Evolutionary conservation across 805 yeast species (phyloP), one percentile per base, ranked within the genome.

Genomic region (Cyberlindnera xishuangbannaensis): DNA sequence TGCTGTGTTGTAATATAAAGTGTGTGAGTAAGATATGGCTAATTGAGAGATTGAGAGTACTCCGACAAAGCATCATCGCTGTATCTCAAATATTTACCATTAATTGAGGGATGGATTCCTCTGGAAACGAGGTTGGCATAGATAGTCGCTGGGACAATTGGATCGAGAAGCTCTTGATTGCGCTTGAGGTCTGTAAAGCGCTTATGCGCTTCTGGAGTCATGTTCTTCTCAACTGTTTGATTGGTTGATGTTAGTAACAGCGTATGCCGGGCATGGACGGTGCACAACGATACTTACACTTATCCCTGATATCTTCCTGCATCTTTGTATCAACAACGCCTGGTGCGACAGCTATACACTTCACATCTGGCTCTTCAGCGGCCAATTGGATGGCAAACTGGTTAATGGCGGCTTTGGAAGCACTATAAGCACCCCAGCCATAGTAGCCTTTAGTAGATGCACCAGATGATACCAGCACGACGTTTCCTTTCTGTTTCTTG

Each of bases 361-460:
- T 57, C n/a, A 86, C 59, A 0, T 61, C 66, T 2, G 67, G 61
- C 52, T 83, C 87, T 49, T 87, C 96, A 6, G 61, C 64, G 1
- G 84, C 80, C 12, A 90, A 55, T 11, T 83, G 74, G 29, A 61
- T 51, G 6, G 84, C 77, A 33, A 86, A 69, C 48, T 80, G 87
- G 56, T 90, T 87, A 31, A 90, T 53, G 0, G 97, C 95, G 0
- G 97, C 96, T 56, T 90, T 90, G 6, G 95, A 78, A 5, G 88
- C 64, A 1, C 96, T 95, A 50, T 90, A 90, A 5, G 95, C 94
- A 13, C 82, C 81, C 97, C 97, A 90, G 1, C 86, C 92, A 41
- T 66, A 47, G 43, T 65, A 69, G 14, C 78, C 62, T 33, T 66
- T 71, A 1, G 70, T 67, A 14, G 94, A 71, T 1, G 97, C 97